Percentiles rank a stretch among this genome's conserved stretches.
phyloP scores from a whole-genome alignment of 2,329 filamentous ascomycete genomes.

The Penicillium crustosum region DNA sequence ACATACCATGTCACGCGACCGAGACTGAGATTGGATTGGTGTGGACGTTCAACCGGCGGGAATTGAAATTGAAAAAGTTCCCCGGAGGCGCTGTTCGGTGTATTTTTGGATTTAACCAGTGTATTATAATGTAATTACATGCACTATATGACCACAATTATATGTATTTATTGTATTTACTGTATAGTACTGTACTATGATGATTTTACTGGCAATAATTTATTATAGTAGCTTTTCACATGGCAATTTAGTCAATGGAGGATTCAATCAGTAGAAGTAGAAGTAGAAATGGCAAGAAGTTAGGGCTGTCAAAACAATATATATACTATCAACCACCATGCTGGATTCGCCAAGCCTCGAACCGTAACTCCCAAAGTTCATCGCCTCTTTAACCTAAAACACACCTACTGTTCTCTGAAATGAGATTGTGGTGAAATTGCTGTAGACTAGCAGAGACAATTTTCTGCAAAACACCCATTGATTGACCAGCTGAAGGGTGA shows the following conservation, averaged over 20 bases:
- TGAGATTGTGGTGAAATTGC: neutral
- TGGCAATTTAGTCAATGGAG: fast-evolving
- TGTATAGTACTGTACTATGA: neutral
- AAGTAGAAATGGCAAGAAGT: too few species aligned
- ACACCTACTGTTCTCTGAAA: neutral
- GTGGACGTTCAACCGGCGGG: slow-evolving; percentile 5
- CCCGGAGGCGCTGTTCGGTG: slow-evolving; percentile 3
- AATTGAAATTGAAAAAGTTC: slow-evolving; percentile 15
- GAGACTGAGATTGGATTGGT: slow-evolving; percentile 6
- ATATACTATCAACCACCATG: neutral
- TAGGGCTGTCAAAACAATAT: neutral
- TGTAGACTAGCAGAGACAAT: neutral
- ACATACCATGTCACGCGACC: slow-evolving; percentile 30
- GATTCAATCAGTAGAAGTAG: neutral
- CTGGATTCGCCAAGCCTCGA: slow-evolving; percentile 1
- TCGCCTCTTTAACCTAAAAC: neutral
- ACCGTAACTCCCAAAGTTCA: neutral
- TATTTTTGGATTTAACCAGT: neutral
- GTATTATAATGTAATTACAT: neutral
- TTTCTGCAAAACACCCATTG: neutral
- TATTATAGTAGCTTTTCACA: fast-evolving
- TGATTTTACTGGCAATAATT: too few species aligned
- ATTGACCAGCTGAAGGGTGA: neutral
- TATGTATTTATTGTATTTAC: neutral
- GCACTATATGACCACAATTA: fast-evolving